A percentile compares a stretch with the other conserved stretches of the same genome.
phyloP scores from a whole-genome alignment of 2,329 filamentous ascomycete species.

The Diplodia seriata region DNA sequence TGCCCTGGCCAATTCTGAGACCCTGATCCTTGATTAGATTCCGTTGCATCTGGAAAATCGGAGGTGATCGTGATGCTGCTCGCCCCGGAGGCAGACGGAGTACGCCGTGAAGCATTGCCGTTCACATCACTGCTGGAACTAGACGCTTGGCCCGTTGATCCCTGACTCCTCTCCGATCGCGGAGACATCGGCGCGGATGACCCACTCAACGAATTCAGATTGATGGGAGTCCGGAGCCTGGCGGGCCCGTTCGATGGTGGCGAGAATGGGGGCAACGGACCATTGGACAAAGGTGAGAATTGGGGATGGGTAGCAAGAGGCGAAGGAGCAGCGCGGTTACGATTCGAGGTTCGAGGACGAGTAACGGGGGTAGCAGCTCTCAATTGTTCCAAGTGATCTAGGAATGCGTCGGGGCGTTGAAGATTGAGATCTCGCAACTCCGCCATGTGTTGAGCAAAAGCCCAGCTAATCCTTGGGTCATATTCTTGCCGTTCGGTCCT shows the following conservation, averaged over 20 bases:
- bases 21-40: neutral
- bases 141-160: conserved; percentile 43
- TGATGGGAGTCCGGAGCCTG: conserved; percentile 45
- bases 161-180: conserved; percentile 40
- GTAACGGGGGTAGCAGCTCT: conserved; percentile 49
- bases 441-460: conserved; percentile 51
- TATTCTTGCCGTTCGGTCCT: conserved; percentile 46
- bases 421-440: conserved; percentile 44
- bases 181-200: conserved; percentile 26
- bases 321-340: conserved; percentile 40
- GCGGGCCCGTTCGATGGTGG: conserved; percentile 39
- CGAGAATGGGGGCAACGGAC: conserved; percentile 28
- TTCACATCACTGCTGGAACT: conserved; percentile 34
- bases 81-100: conserved; percentile 8
- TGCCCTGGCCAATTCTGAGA: neutral
- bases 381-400: conserved; percentile 45
- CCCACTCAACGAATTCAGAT: conserved; percentile 39
- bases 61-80: conserved; percentile 16
- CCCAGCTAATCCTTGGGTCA: conserved; percentile 50
- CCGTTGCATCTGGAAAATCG: neutral
- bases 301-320: conserved; percentile 41
- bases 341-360: conserved; percentile 49
- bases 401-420: conserved; percentile 42
- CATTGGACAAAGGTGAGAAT: conserved; percentile 44
- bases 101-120: conserved; percentile 14